Conservation (phyloP, 2,329 filamentous ascomycete species). For the Paraconiothyrium sp. region DNA sequence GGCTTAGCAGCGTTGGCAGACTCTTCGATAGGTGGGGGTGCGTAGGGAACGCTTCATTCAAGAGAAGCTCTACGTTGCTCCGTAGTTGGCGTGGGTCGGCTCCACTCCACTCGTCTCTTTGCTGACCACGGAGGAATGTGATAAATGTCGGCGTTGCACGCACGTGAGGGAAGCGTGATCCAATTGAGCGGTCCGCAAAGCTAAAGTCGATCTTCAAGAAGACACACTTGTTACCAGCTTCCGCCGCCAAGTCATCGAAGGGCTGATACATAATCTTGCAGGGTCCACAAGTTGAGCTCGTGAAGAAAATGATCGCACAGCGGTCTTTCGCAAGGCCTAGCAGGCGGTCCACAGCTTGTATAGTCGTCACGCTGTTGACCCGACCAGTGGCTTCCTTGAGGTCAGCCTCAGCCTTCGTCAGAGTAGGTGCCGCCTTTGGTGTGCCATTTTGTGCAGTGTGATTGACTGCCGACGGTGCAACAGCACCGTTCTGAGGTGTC, state of each 20-base stretch:
- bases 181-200: conserved; percentile 69
- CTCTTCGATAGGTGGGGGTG: conserved; percentile 79
- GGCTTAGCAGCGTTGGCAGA: conserved; percentile 74
- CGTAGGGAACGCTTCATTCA: conserved; percentile 76
- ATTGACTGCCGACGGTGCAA: conserved; percentile 20
- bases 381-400: conserved; percentile 49
- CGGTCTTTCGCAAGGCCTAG: conserved; percentile 69
- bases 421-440: conserved; percentile 16
- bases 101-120: conserved; percentile 83
- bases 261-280: conserved; percentile 85
- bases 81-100: conserved; percentile 74
- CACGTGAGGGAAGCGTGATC: conserved; percentile 67
- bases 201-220: conserved; percentile 87
- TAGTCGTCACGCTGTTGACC: conserved; percentile 70
- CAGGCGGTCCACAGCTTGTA: conserved; percentile 68
- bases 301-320: conserved; percentile 90
- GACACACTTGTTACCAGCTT: conserved; percentile 72
- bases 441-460: conserved; percentile 21
- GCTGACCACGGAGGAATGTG: conserved; percentile 79
- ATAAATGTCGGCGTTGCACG: conserved; percentile 88
- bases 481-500: conserved; percentile 46
- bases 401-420: conserved; percentile 21
- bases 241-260: conserved; percentile 81
- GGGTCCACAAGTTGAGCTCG: conserved; percentile 83
- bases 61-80: conserved; percentile 75